These are phyloP conservation scores for Daedalea quercina DNA, from an alignment of 768 basidiomycete species.

Conservation along the genomic window DNA sequence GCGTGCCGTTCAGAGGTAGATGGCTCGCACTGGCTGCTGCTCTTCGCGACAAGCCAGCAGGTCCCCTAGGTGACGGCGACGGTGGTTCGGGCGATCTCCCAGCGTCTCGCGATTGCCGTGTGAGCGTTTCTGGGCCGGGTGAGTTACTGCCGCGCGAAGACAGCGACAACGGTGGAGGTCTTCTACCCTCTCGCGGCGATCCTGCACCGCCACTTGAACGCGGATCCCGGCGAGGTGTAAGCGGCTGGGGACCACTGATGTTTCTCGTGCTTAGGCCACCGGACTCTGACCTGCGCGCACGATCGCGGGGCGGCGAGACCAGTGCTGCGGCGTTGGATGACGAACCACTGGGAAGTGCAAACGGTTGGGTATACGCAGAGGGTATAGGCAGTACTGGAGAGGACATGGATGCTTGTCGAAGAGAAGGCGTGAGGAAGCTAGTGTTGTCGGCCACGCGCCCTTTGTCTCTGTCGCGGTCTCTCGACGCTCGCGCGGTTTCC, in stretches of 20 bases:
- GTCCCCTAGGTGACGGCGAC: constrained; percentile 39
- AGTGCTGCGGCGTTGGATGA: constrained; percentile 39
- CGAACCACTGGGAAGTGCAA: constrained; percentile 38
- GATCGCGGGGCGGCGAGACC: constrained; percentile 41
- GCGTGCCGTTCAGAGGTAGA: constrained; percentile 32
- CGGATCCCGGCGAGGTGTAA: constrained; percentile 27
- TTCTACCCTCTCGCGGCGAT: constrained; percentile 16
- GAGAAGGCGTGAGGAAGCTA: constrained; percentile 57
- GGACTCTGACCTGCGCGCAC: constrained; percentile 34
- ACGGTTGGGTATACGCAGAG: constrained; percentile 44
- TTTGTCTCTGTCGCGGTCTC: constrained; percentile 32
- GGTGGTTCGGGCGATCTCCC: constrained; percentile 27
- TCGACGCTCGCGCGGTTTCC: constrained; percentile 15
- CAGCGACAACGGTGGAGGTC: constrained; percentile 17
- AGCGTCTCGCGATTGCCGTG: constrained; percentile 24
- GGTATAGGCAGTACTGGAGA: constrained; percentile 58
- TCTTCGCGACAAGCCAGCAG: constrained; percentile 31
- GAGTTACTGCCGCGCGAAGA: constrained; percentile 12
- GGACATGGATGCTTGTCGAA: constrained; percentile 67
- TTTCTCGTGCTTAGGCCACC: constrained; percentile 26
- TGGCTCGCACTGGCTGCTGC: constrained; percentile 34
- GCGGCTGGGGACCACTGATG: constrained; percentile 34
- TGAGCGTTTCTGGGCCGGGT: constrained; percentile 23
- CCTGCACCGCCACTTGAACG: constrained; percentile 20
- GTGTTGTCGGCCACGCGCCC: constrained; percentile 47